phyloP scores from a whole-genome alignment of 106 monocot species.

The Agapanthus africanus region DNA sequence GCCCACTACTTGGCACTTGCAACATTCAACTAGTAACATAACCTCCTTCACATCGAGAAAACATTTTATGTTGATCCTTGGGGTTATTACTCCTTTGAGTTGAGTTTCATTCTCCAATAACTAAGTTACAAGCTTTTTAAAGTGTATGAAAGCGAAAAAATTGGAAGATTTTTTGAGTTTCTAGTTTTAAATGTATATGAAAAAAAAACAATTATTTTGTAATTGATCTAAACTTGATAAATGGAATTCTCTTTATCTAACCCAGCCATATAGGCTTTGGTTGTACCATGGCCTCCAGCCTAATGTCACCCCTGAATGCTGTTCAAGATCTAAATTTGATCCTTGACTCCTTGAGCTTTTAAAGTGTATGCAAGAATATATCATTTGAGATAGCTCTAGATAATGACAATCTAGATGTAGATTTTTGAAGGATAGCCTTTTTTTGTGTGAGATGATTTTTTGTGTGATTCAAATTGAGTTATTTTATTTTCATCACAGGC shows the following conservation, averaged over 20 bases:
- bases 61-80: no score
- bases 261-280: not conserved
- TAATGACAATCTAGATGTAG: not conserved
- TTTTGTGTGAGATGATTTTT: not conserved
- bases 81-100: no score
- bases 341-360: not conserved
- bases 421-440: not conserved
- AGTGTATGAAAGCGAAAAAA: no score
- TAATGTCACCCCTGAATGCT: not conserved
- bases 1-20: no score
- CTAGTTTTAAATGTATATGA: no score
- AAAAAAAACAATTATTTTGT: no score
- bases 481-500: constrained; percentile 38
- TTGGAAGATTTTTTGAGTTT: no score
- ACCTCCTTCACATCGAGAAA: no score
- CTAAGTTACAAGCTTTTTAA: no score
- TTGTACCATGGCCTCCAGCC: not conserved
- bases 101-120: no score
- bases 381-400: not conserved
- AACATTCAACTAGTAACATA: no score
- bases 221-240: no score
- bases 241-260: not conserved
- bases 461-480: not conserved
- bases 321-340: not conserved
- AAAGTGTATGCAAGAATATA: not conserved